A percentile compares a stretch with the other conserved stretches of the same genome.
phyloP scores from a whole-genome alignment of 495 filamentous ascomycete species.

The Lepidopterella palustris region DNA sequence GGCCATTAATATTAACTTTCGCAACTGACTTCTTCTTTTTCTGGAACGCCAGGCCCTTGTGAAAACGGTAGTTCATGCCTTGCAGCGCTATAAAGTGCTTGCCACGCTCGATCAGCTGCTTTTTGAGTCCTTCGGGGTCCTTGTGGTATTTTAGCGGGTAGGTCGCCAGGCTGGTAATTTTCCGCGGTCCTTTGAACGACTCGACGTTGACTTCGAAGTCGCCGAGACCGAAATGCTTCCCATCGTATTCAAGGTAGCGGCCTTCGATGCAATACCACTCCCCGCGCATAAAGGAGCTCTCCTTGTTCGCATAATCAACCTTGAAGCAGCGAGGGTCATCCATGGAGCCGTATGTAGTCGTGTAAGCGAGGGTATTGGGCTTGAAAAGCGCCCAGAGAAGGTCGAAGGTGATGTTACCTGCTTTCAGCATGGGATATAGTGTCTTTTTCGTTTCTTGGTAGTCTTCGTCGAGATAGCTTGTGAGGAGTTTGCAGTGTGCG shows the following conservation, averaged over 20 bases:
- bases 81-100: constrained; percentile 74
- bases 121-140: constrained; percentile 56
- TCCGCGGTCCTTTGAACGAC: constrained; percentile 74
- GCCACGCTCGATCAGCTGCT: constrained; percentile 72
- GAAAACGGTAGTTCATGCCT: constrained; percentile 80
- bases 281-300: constrained; percentile 65
- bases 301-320: constrained; percentile 71
- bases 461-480: constrained; percentile 77
- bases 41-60: constrained; percentile 75
- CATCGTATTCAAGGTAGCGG: constrained; percentile 77
- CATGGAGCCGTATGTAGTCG: constrained; percentile 67
- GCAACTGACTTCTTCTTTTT: constrained; percentile 73
- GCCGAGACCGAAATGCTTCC: constrained; percentile 65
- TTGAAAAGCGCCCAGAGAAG: constrained; percentile 84
- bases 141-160: constrained; percentile 83
- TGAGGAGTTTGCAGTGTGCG: constrained; percentile 66
- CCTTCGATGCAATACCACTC: constrained; percentile 79
- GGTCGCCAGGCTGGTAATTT: constrained; percentile 69
- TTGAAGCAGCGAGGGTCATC: constrained; percentile 90
- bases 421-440: constrained; percentile 74
- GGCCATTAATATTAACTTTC: constrained; percentile 85
- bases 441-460: constrained; percentile 74
- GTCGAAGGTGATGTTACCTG: constrained; percentile 84
- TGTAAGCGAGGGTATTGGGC: constrained; percentile 79
- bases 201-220: constrained; percentile 67